Evolutionary conservation across 2,329 filamentous ascomycete genomes (phyloP).

Genomic region (Fusarium aywerte): DNA sequence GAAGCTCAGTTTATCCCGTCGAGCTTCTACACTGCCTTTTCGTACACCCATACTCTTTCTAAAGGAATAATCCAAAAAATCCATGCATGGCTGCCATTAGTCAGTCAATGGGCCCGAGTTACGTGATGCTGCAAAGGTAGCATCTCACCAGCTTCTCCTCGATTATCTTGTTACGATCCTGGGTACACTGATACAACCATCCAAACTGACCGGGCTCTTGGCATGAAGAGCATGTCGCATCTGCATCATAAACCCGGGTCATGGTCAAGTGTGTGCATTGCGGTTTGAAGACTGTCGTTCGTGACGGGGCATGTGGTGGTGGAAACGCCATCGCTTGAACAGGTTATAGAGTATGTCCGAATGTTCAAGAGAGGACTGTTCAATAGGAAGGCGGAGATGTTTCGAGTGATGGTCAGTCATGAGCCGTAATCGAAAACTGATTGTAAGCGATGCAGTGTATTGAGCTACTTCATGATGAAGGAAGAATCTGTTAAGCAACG

Average conservation of each 20-base stretch:
- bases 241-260: conserved; percentile 69
- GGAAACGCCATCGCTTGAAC: conserved; percentile 27
- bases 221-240: conserved; percentile 69
- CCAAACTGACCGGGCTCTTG: conserved; percentile 66
- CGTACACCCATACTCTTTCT: conserved; percentile 50
- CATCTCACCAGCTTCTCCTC: conserved; percentile 46
- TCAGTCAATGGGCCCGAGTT: conserved; percentile 2
- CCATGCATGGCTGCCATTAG: conserved; percentile 47
- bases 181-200: conserved; percentile 79
- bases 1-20: conserved; percentile 57
- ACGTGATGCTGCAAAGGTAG: conserved; percentile 7
- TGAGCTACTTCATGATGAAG: conserved; percentile 16
- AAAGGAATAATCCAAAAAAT: conserved; percentile 51
- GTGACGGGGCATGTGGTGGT: conserved; percentile 15
- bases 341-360: background rate
- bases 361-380: background rate
- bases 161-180: conserved; percentile 65
- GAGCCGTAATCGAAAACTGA: background rate
- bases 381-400: background rate
- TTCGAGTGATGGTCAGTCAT: background rate
- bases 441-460: conserved; percentile 24
- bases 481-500: background rate
- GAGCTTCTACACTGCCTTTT: conserved; percentile 54
- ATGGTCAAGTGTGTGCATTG: conserved; percentile 76
- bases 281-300: conserved; percentile 43